Percentiles rank a stretch among this genome's conserved stretches.
Conservation (phyloP, 495 filamentous ascomycete species). For the Tuber microsphaerosporum region DNA sequence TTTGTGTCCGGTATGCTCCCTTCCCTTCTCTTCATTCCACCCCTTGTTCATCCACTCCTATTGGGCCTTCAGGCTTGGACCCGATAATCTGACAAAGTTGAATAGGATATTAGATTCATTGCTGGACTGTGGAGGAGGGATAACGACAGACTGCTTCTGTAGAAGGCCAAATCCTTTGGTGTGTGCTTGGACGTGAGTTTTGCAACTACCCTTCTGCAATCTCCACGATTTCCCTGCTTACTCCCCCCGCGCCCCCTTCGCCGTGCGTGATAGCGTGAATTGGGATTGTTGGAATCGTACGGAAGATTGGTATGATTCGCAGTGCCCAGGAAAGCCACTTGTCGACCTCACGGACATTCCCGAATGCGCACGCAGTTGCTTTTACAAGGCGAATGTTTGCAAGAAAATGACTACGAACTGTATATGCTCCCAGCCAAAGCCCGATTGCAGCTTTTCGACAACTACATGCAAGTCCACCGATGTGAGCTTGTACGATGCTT, state of each 20-base stretch:
- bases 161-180: background rate
- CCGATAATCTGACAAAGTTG: background rate
- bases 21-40: background rate
- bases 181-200: slow-evolving; percentile 11
- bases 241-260: background rate
- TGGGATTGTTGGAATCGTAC: slow-evolving; percentile 6
- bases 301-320: slow-evolving; percentile 7
- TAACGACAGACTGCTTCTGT: slow-evolving; percentile 7
- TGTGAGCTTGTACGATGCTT: background rate
- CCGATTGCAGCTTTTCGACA: background rate
- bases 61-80: background rate
- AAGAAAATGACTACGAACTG: slow-evolving; percentile 3
- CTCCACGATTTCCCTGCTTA: background rate
- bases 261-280: background rate
- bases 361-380: slow-evolving; percentile 3
- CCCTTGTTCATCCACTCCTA: background rate
- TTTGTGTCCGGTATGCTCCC: background rate
- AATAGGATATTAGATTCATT: background rate
- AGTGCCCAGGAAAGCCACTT: slow-evolving; percentile 7
- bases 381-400: slow-evolving; percentile 3
- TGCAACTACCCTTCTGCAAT: background rate
- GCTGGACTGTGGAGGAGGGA: background rate
- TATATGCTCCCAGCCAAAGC: slow-evolving; percentile 8
- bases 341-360: slow-evolving; percentile 1
- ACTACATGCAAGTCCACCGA: slow-evolving; percentile 2